These are phyloP conservation scores for Uromyces viciae-fabae DNA, from an alignment of 1,284 basidiomycete genomes.

Conservation along the genomic window DNA sequence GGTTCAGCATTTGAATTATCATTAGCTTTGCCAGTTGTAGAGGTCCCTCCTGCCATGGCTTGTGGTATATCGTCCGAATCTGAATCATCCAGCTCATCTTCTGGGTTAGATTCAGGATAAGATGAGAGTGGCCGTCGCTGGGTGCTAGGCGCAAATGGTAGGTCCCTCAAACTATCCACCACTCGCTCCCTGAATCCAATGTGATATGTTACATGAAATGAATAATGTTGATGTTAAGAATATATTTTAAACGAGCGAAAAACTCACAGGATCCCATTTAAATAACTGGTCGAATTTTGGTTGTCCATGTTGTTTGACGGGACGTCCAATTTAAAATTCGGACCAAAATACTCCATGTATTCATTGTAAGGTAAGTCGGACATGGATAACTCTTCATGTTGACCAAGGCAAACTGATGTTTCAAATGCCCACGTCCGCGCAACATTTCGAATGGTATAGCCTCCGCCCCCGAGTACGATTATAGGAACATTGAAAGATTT, in stretches of 20 bases:
- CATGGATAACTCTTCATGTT: constrained; percentile 67
- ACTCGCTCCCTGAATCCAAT: constrained; percentile 62
- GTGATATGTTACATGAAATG: not conserved
- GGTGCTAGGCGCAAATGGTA: constrained; percentile 79
- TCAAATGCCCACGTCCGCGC: constrained; percentile 94
- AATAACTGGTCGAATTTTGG: constrained; percentile 75
- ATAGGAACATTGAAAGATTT: constrained; percentile 79
- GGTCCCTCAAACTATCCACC: constrained; percentile 70
- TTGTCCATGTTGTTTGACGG: constrained; percentile 90
- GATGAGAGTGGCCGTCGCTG: constrained; percentile 54
- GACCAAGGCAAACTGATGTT: constrained; percentile 83
- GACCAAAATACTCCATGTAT: constrained; percentile 82
- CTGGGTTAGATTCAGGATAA: constrained; percentile 26
- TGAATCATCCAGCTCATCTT: constrained; percentile 29
- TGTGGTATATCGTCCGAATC: constrained; percentile 19
- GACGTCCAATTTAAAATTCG: constrained; percentile 88
- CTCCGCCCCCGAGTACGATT: constrained; percentile 88
- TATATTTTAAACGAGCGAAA: constrained; percentile 50
- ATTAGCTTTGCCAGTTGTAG: constrained; percentile 7
- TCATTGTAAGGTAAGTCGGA: constrained; percentile 56
- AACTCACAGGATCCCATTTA: constrained; percentile 71
- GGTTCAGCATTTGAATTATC: not conserved
- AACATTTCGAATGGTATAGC: constrained; percentile 89
- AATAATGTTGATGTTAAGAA: not conserved
- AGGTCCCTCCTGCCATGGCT: not conserved